Evolutionary conservation across 495 filamentous ascomycete genomes (phyloP).

Genomic region (Chaetomium tenue): DNA sequence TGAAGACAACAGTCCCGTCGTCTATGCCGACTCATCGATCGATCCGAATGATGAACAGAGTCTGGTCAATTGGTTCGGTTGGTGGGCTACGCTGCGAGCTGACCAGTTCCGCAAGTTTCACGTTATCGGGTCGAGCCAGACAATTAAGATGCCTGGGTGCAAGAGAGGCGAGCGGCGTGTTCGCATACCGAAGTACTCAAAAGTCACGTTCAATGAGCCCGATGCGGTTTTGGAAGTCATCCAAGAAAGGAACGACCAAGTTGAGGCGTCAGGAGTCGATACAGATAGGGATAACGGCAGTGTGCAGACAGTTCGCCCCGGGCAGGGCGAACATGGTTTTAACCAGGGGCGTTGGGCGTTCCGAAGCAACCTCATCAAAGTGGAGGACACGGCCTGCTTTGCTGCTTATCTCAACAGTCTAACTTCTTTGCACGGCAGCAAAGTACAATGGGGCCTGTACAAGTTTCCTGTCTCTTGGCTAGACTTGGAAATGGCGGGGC

Average conservation of each 20-base stretch:
- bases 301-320: neutral
- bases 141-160: conserved; percentile 20
- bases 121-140: conserved; percentile 45
- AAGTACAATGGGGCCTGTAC: conserved; percentile 26
- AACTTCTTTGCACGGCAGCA: neutral
- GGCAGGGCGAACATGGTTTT: neutral
- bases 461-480: conserved; percentile 42
- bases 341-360: conserved; percentile 13
- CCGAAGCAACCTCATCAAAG: conserved; percentile 15
- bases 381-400: conserved; percentile 2
- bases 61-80: conserved; percentile 54
- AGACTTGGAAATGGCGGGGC: conserved; percentile 36
- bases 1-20: conserved; percentile 42
- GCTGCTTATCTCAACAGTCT: neutral
- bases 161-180: conserved; percentile 38
- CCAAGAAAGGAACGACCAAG: conserved; percentile 16
- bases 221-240: conserved; percentile 36
- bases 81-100: conserved; percentile 48
- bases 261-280: neutral
- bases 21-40: conserved; percentile 45
- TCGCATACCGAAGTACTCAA: conserved; percentile 42
- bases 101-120: conserved; percentile 50
- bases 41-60: conserved; percentile 54
- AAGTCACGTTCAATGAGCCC: conserved; percentile 40
- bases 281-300: neutral